A percentile compares a stretch with the other conserved stretches of the same genome.
Evolutionary conservation across 192 early-diverging fungal species (phyloP).

Genomic region (Neocallimastix lanati): DNA sequence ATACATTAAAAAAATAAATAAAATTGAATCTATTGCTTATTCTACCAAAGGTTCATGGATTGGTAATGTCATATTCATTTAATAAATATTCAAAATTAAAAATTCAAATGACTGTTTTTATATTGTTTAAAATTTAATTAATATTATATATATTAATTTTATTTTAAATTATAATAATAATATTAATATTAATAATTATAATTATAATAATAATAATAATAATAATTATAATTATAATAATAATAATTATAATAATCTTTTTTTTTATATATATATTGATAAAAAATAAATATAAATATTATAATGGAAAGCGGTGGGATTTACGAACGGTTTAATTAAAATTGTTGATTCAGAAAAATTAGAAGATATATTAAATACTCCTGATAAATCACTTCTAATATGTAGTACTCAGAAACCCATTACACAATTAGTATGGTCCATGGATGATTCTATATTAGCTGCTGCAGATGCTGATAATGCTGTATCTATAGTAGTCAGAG

Average conservation of each 20-base stretch:
- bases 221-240: no score
- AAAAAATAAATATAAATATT: no score
- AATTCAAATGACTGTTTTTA: no score
- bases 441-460: neutral
- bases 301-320: neutral
- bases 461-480: neutral
- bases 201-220: no score
- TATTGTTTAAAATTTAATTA: no score
- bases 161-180: no score
- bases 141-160: no score
- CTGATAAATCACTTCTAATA: neutral
- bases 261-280: no score
- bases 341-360: neutral
- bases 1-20: neutral
- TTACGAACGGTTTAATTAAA: neutral
- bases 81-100: no score
- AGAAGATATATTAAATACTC: neutral
- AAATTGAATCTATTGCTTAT: neutral
- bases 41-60: neutral
- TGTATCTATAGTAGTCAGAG: no score
- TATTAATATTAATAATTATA: no score
- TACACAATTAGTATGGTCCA: neutral
- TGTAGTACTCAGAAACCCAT: neutral
- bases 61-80: neutral
- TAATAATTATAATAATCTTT: no score